phyloP scores from a whole-genome alignment of 2,329 filamentous ascomycete species.

The Claviceps purpurea region DNA sequence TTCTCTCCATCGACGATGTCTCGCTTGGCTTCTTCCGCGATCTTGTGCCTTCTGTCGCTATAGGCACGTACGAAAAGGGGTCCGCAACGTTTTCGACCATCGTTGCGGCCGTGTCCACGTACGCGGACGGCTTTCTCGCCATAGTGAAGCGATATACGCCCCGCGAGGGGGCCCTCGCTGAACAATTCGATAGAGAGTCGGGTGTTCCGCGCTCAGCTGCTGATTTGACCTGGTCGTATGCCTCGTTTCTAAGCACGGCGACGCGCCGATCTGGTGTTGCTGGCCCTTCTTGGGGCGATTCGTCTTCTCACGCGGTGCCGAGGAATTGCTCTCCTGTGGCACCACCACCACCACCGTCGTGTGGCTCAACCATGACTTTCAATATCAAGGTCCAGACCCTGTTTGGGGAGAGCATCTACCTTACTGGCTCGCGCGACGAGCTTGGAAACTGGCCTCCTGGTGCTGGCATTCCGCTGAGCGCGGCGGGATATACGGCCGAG shows the following conservation, averaged over 20 bases:
- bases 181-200: conserved; percentile 45
- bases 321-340: conserved; percentile 9
- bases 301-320: conserved; percentile 9
- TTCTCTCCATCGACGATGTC: conserved; percentile 47
- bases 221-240: conserved; percentile 62
- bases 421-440: conserved; percentile 24
- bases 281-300: conserved; percentile 38
- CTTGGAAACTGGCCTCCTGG: conserved; percentile 21
- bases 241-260: conserved; percentile 47
- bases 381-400: conserved; percentile 8
- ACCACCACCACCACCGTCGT: conserved; percentile 7
- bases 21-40: conserved; percentile 62
- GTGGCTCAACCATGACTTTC: conserved; percentile 13
- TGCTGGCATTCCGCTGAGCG: conserved; percentile 34
- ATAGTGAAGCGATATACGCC: conserved; percentile 49
- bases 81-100: conserved; percentile 39
- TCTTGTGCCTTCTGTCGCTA: conserved; percentile 40
- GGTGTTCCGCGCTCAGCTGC: conserved; percentile 44
- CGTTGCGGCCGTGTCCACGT: conserved; percentile 40
- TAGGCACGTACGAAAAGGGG: conserved; percentile 46
- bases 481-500: conserved; percentile 37
- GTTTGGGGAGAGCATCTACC: conserved; percentile 9
- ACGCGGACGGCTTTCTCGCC: conserved; percentile 46
- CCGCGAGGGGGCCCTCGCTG: conserved; percentile 46
- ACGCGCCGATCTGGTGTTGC: conserved; percentile 39